Evolutionary conservation across 163 green algal genomes (phyloP).

Genomic region (Chlorella variabilis): DNA sequence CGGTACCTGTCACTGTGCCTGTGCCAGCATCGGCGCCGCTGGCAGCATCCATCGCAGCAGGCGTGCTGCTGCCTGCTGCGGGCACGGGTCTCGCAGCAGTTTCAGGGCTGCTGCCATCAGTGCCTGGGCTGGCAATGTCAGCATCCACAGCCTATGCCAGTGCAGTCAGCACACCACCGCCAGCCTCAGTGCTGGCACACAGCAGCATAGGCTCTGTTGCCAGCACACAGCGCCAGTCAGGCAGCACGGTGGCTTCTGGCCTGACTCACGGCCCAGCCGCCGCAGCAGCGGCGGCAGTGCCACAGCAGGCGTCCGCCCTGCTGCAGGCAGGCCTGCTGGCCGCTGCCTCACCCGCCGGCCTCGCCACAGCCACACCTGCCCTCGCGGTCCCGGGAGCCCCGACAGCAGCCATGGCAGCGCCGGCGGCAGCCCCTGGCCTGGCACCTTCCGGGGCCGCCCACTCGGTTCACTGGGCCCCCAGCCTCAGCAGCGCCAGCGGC

Average conservation of each 20-base stretch:
- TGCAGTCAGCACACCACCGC: background rate
- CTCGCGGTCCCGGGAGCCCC: background rate
- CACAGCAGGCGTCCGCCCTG: background rate
- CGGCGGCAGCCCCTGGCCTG: too few species aligned
- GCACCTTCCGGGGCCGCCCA: background rate
- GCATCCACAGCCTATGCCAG: background rate
- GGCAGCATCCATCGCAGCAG: constrained; percentile 3
- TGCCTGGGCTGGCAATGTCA: background rate
- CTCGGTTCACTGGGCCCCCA: background rate
- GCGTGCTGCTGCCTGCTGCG: background rate
- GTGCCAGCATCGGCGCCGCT: background rate
- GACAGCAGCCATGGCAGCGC: background rate
- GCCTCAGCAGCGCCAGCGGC: background rate
- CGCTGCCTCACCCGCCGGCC: background rate
- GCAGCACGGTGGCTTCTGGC: constrained; percentile 4
- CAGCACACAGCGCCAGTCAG: background rate
- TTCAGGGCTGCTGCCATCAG: background rate
- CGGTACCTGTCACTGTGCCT: background rate
- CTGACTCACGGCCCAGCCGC: background rate
- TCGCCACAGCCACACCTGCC: too few species aligned
- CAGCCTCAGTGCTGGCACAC: background rate
- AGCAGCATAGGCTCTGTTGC: background rate
- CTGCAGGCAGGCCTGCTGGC: background rate
- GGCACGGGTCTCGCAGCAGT: background rate
- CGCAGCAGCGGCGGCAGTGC: background rate